Conservation (phyloP, 2,329 filamentous ascomycete genomes). For the Botryotinia globosa region DNA sequence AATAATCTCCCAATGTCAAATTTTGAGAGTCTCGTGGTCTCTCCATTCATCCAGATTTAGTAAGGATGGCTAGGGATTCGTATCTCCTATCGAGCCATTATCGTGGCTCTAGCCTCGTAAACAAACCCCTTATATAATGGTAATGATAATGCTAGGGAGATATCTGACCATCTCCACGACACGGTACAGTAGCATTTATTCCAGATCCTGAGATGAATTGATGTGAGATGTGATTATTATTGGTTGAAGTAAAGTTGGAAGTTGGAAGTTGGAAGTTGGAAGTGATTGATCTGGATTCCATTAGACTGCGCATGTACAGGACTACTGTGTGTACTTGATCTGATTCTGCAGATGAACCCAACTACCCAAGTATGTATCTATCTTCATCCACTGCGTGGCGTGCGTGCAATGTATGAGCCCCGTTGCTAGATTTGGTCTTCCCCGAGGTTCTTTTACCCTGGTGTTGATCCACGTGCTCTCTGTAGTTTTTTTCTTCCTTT, state of each 20-base stretch:
- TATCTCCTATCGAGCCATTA: background rate
- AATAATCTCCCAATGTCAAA: background rate
- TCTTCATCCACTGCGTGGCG: background rate
- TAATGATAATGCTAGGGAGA: background rate
- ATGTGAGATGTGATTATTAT: background rate
- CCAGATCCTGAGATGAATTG: background rate
- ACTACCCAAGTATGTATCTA: too few relatives aligned
- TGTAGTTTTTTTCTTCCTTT: background rate
- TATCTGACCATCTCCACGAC: background rate
- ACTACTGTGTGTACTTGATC: background rate
- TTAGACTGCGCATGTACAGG: background rate
- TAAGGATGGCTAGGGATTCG: background rate
- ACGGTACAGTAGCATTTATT: background rate
- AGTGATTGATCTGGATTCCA: background rate
- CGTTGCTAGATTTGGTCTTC: background rate
- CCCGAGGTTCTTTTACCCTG: background rate
- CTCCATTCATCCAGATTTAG: background rate
- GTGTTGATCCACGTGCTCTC: constrained; percentile 10
- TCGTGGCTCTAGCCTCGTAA: background rate
- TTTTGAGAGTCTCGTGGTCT: constrained; percentile 4
- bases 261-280: background rate
- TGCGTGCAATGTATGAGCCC: background rate
- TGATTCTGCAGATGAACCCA: background rate
- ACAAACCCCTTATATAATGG: background rate
- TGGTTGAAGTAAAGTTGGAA: background rate